phyloP scores from a whole-genome alignment of 2,329 filamentous ascomycete genomes.

The Lachnellula hyalina region DNA sequence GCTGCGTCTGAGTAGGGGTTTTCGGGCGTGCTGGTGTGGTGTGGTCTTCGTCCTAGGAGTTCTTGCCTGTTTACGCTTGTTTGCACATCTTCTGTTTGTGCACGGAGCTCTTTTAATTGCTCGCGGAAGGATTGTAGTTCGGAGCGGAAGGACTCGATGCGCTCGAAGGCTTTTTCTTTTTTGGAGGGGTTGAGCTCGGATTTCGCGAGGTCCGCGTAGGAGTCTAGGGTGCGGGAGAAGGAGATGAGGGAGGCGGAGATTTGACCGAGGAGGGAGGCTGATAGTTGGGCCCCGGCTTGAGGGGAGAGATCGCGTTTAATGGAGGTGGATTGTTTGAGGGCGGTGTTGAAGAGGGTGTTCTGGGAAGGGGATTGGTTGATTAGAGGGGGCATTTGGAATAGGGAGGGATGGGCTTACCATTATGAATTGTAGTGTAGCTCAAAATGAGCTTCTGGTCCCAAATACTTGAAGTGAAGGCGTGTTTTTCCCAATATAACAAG shows the following conservation, averaged over 20 bases:
- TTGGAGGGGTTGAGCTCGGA: conserved; percentile 88
- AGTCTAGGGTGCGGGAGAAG: conserved; percentile 85
- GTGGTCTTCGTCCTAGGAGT: conserved; percentile 78
- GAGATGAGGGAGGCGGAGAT: conserved; percentile 72
- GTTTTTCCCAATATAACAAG: neutral
- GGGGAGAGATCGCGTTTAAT: conserved; percentile 75
- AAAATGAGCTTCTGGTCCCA: neutral
- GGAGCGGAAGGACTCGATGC: conserved; percentile 76
- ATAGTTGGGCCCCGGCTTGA: conserved; percentile 50
- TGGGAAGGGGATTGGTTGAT: conserved; percentile 32
- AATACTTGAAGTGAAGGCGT: neutral
- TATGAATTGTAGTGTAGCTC: neutral
- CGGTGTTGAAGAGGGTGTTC: conserved; percentile 83
- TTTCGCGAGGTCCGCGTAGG: conserved; percentile 79
- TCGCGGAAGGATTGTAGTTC: conserved; percentile 77
- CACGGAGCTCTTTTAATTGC: conserved; percentile 72
- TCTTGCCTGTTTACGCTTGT: conserved; percentile 67
- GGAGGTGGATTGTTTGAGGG: conserved; percentile 76
- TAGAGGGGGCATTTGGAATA: neutral
- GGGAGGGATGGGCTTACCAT: conserved; percentile 12
- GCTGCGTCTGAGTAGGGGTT: conserved; percentile 76
- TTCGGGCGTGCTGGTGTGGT: conserved; percentile 76
- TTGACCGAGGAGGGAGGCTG: conserved; percentile 63
- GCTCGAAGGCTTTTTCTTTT: conserved; percentile 82
- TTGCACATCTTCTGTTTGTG: conserved; percentile 68